Base-by-base conservation (phyloP, 352 stramenopile species). In the Saprolegnia diclina region DNA sequence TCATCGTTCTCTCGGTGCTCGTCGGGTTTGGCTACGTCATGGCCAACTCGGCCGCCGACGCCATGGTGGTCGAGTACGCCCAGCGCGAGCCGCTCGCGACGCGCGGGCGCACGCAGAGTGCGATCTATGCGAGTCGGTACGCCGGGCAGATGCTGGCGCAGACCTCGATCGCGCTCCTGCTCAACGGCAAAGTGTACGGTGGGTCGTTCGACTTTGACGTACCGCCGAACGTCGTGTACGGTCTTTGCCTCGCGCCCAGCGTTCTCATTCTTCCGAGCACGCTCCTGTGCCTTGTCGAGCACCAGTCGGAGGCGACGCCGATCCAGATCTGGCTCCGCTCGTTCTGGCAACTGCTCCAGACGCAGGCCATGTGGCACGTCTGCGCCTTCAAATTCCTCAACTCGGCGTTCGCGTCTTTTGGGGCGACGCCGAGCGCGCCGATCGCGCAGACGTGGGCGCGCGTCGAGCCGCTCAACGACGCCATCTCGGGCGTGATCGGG, bases 311-410 rank as follows among this genome's bases (percentile, higher is more conserved):
- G 53, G 67, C 81, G 0, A 48, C 35, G 21, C 13, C 48, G 5
- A 44, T 70, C 22, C 18, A 4, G 40, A 32, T 71, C 21, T 71
- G 87, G 32, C 55, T 90, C 22, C 65, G 54, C 11, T 76, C 77
- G 42, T 85, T 93, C 59, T 81, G 74, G 73, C 59, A 69, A 5
- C 80, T 91, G 13, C 45, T 83, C 5, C 86, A 92, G 67, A 79
- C 77, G 37, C 82, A 78, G 16, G 82, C 73, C 3, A 79, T 94
- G 75, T 94, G 82, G 82, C 85, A 90, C 38, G 71, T 94, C 18
- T 52, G 91, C 22, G 74, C 83, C 35, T 94, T 92, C 52, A 72
- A 87, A 56, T 73, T 91, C 24, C 42, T 90, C 11, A 76, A 76
- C 9, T 77, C 72, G 22, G 83, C 92, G 65, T 90, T 78, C 38